Conservation (phyloP, 2,329 filamentous ascomycete species). For the Aspergillus persii region DNA sequence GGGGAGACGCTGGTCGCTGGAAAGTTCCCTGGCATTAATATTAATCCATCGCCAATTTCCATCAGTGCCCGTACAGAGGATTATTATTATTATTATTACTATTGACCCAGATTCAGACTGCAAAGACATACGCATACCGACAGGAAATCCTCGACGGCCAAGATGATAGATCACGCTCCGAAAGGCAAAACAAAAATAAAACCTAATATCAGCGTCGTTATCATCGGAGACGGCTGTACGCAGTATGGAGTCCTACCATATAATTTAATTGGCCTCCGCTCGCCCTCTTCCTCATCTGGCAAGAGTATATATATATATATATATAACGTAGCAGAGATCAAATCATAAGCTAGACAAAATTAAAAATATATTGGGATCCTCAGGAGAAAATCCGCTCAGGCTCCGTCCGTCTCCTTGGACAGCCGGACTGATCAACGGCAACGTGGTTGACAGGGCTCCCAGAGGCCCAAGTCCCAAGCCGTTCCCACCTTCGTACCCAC, state of each 20-base stretch:
- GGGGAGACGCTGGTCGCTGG: not conserved
- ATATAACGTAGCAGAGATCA: too few relatives aligned
- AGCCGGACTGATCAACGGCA: slow-evolving; percentile 20
- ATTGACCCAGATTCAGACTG: too few relatives aligned
- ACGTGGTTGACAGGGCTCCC: slow-evolving; percentile 28
- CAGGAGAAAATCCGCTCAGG: not conserved
- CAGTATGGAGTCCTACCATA: too few relatives aligned
- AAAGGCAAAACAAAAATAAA: too few relatives aligned
- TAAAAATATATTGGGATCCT: not conserved
- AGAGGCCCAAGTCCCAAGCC: slow-evolving; percentile 9
- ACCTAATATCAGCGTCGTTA: not conserved
- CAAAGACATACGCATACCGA: too few relatives aligned
- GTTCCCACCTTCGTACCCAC: slow-evolving; percentile 12
- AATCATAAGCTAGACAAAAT: too few relatives aligned
- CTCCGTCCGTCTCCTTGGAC: not conserved
- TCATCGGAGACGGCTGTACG: not conserved
- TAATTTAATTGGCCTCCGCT: not conserved
- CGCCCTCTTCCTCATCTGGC: not conserved
- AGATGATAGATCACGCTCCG: too few relatives aligned
- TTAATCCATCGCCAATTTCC: not conserved
- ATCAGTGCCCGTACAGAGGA: too few relatives aligned
- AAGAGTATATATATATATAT: not conserved
- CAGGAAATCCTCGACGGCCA: too few relatives aligned
- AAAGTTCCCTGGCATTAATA: not conserved
- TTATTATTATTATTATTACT: too few relatives aligned